Conservation (phyloP, 176 grass and related monocot species). For the Rhynchospora pubera region DNA sequence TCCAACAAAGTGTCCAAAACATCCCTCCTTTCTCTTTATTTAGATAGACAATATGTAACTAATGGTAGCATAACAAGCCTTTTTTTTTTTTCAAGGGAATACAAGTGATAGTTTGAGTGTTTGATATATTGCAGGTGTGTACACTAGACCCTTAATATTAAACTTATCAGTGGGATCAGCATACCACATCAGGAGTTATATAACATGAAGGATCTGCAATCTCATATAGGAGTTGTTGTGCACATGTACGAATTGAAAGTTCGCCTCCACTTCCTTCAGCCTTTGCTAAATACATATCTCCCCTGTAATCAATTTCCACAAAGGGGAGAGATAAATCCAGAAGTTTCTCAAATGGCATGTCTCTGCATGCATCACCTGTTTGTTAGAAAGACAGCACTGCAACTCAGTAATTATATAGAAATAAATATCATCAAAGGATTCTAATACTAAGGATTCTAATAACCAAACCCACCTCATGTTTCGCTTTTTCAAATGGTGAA, state of each 20-base stretch:
- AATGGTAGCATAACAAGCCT: background rate
- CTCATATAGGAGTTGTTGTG: conserved; percentile 91
- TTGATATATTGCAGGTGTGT: background rate
- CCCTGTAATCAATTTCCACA: conserved; percentile 67
- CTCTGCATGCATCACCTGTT: conserved; percentile 67
- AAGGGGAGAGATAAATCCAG: conserved; percentile 83
- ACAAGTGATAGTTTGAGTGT: background rate
- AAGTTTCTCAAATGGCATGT: conserved; percentile 75
- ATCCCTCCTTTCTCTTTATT: background rate
- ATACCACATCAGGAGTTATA: conserved; percentile 94
- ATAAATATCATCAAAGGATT: background rate
- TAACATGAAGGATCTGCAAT: conserved; percentile 78
- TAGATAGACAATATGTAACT: background rate
- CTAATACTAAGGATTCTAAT: too few relatives aligned
- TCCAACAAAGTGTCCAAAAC: background rate
- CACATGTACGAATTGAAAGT: conserved; percentile 61
- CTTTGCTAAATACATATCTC: conserved; percentile 73
- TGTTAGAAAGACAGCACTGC: conserved; percentile 26
- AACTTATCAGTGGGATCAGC: background rate
- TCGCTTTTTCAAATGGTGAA: too few relatives aligned
- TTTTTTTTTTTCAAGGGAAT: background rate
- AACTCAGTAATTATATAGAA: conserved; percentile 5
- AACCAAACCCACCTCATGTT: too few relatives aligned
- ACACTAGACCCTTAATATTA: background rate
- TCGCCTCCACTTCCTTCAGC: conserved; percentile 67